Conservation (phyloP, 257 asterid species). For the Schizonepeta tenuifolia region DNA sequence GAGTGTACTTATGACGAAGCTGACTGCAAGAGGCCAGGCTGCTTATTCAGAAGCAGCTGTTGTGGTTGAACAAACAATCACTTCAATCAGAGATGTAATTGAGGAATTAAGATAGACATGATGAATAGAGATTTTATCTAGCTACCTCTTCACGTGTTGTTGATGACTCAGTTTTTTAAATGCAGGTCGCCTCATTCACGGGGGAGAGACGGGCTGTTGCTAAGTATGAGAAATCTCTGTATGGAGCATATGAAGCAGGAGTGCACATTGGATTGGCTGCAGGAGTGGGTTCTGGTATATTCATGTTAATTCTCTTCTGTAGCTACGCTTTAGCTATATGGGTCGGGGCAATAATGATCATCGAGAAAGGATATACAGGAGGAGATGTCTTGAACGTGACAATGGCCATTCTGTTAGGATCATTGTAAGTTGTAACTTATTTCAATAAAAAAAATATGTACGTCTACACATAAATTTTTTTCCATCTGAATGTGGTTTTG, state of each 20-base stretch:
- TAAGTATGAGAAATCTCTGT: conserved; percentile 45
- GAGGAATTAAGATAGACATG: neutral
- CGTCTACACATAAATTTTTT: neutral
- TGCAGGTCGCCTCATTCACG: conserved; percentile 70
- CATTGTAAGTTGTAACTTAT: conserved; percentile 38
- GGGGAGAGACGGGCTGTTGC: conserved; percentile 56
- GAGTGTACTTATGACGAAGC: conserved; percentile 49
- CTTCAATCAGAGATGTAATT: conserved; percentile 66
- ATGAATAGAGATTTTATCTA: conserved; percentile 28
- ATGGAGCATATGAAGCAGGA: conserved; percentile 50
- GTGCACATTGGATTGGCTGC: conserved; percentile 60
- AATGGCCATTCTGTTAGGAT: conserved; percentile 53
- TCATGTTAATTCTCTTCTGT: conserved; percentile 46
- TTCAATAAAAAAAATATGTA: neutral
- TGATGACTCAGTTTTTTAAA: neutral
- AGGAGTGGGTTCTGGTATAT: conserved; percentile 62
- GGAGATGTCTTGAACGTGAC: conserved; percentile 59
- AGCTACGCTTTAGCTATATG: conserved; percentile 69
- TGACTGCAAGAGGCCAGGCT: conserved; percentile 43
- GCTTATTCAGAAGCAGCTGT: conserved; percentile 68
- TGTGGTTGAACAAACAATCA: conserved; percentile 60
- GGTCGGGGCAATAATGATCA: conserved; percentile 64
- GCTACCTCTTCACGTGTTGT: neutral
- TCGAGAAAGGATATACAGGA: conserved; percentile 50
- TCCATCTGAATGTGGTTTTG: neutral